Conservation (phyloP, 345 rosid species). For the Noccaea caerulescens region DNA sequence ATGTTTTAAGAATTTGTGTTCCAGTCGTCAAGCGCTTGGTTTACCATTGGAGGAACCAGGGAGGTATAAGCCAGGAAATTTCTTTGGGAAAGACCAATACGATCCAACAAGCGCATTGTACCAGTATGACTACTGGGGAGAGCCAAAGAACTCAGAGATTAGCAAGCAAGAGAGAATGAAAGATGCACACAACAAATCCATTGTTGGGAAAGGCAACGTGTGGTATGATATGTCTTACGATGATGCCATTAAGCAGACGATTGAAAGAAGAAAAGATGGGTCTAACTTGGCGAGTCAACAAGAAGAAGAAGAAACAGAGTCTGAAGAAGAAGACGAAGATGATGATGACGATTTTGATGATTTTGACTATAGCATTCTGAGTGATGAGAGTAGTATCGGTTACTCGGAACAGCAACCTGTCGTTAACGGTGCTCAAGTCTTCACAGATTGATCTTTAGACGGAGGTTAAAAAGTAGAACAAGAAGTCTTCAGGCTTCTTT, state of each 20-base stretch:
- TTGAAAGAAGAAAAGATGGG: slow-evolving; percentile 62
- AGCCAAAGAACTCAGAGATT: slow-evolving; percentile 87
- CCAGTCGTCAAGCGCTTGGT: slow-evolving; percentile 83
- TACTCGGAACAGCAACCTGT: slow-evolving; percentile 65
- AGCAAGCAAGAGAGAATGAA: slow-evolving; percentile 73
- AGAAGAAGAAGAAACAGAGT: slow-evolving; percentile 44
- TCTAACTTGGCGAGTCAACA: slow-evolving; percentile 39
- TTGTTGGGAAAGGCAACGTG: slow-evolving; percentile 77
- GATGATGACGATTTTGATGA: slow-evolving; percentile 60
- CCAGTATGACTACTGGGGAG: slow-evolving; percentile 94
- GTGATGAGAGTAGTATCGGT: slow-evolving; percentile 49
- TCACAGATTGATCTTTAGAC: slow-evolving; percentile 54
- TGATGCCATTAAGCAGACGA: slow-evolving; percentile 65
- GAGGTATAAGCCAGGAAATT: slow-evolving; percentile 75
- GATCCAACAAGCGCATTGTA: slow-evolving; percentile 82
- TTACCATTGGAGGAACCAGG: slow-evolving; percentile 97
- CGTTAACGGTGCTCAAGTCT: slow-evolving; percentile 77
- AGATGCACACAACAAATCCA: slow-evolving; percentile 78
- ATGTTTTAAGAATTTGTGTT: slow-evolving; percentile 12
- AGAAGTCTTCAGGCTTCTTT: background rate
- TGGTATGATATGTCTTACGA: slow-evolving; percentile 91
- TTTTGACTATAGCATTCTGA: slow-evolving; percentile 73
- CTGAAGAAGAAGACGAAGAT: slow-evolving; percentile 34
- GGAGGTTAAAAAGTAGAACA: slow-evolving; percentile 39
- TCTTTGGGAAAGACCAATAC: slow-evolving; percentile 84